Percentiles rank a stretch among this genome's conserved stretches.
Conservation (phyloP, 495 filamentous ascomycete species). For the Platismatia glauca region DNA sequence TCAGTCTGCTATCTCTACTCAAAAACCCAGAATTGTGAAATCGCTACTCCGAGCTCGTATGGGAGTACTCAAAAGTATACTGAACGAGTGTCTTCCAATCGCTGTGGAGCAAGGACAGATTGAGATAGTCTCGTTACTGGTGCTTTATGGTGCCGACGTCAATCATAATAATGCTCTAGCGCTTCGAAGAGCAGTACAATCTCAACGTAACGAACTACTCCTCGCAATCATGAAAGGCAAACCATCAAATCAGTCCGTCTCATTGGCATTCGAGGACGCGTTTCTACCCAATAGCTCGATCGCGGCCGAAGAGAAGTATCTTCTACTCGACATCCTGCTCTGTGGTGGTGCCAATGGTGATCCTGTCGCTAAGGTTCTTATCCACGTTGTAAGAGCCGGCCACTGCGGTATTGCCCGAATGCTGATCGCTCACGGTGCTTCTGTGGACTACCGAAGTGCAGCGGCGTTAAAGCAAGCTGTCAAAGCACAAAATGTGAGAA, state of each 20-base stretch:
- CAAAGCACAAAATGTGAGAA: background rate
- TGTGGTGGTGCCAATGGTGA: conserved; percentile 18
- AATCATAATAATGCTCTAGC: conserved; percentile 5
- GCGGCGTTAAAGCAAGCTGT: conserved; percentile 16
- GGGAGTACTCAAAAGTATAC: background rate
- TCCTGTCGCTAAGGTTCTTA: conserved; percentile 8
- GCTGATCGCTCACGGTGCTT: conserved; percentile 15
- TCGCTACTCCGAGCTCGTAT: conserved; percentile 12
- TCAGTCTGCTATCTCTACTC: conserved; percentile 10
- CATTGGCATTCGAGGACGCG: conserved; percentile 11
- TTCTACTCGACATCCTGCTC: conserved; percentile 16
- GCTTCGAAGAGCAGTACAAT: conserved; percentile 16
- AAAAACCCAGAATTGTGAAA: conserved; percentile 14
- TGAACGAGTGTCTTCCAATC: conserved; percentile 7
- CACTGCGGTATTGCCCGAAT: conserved; percentile 13
- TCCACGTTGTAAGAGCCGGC: conserved; percentile 14
- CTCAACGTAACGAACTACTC: conserved; percentile 14
- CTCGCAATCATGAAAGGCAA: conserved; percentile 18
- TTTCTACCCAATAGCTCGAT: conserved; percentile 12
- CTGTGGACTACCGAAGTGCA: conserved; percentile 5
- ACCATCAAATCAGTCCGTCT: conserved; percentile 1
- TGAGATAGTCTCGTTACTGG: conserved; percentile 14
- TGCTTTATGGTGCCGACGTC: conserved; percentile 15
- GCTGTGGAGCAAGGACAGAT: conserved; percentile 9
- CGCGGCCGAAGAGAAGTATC: conserved; percentile 10